Conservation (phyloP, 257 asterid species). For the Solanum etuberosum region DNA sequence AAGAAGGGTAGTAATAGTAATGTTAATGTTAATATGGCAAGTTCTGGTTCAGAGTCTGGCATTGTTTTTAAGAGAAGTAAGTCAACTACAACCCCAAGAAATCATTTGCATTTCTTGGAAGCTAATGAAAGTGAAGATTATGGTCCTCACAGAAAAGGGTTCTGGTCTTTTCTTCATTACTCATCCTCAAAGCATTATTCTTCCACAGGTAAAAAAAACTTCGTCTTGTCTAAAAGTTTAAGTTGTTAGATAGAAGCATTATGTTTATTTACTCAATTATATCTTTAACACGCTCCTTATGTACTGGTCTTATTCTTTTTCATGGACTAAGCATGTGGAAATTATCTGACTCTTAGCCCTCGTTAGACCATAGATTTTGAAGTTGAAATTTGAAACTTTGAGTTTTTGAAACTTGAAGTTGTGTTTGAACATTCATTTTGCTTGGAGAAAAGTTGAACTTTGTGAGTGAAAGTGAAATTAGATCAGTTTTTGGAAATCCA, state of each 20-base stretch:
- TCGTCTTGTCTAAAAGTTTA: background rate
- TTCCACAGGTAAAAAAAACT: background rate
- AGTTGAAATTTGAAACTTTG: background rate
- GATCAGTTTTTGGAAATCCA: background rate
- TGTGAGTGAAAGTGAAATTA: background rate
- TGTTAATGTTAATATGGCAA: background rate
- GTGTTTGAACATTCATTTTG: background rate
- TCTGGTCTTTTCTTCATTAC: conserved; percentile 82
- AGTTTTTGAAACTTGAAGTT: background rate
- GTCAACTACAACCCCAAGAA: conserved; percentile 56
- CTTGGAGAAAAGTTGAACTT: background rate
- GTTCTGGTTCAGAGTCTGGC: conserved; percentile 11
- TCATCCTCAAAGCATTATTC: conserved; percentile 22
- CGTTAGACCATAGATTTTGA: background rate
- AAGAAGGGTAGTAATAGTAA: conserved; percentile 22
- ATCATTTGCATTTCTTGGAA: conserved; percentile 48
- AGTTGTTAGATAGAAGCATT: background rate
- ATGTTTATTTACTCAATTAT: background rate
- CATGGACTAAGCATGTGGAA: background rate
- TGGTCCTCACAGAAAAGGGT: conserved; percentile 40
- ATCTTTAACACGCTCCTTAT: background rate
- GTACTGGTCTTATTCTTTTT: background rate
- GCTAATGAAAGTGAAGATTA: conserved; percentile 30
- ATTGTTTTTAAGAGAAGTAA: conserved; percentile 76
- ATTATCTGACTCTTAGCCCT: background rate